These are phyloP conservation scores for Colletotrichum tropicale DNA, from an alignment of 2,329 filamentous ascomycete genomes.

Conservation along the genomic window DNA sequence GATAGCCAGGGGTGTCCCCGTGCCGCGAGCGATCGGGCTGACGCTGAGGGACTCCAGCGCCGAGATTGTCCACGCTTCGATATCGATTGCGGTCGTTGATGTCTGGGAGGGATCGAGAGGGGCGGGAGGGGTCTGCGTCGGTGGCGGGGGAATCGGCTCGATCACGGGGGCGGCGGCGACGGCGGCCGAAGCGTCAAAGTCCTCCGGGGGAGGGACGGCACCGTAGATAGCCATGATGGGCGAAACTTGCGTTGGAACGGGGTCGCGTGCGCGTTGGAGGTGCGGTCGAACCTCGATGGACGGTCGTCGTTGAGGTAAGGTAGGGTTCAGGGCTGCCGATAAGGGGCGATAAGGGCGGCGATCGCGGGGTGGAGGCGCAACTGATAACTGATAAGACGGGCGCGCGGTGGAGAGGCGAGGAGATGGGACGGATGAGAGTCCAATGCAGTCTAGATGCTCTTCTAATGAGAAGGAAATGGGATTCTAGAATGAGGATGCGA, in stretches of 20 bases:
- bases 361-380: constrained; percentile 3
- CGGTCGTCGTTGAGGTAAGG: not conserved
- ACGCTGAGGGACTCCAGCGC: constrained; percentile 61
- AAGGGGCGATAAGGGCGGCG: constrained; percentile 3
- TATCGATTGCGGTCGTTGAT: constrained; percentile 50
- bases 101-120: constrained; percentile 25
- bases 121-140: constrained; percentile 8
- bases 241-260: not conserved
- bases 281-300: not conserved
- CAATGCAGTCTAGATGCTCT: not conserved
- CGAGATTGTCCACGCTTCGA: constrained; percentile 70
- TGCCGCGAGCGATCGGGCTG: constrained; percentile 61
- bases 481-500: rapidly evolving
- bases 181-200: constrained; percentile 23
- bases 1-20: constrained; percentile 71
- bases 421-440: too few species aligned
- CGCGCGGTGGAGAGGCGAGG: not conserved
- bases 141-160: constrained; percentile 23
- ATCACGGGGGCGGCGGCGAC: constrained; percentile 16
- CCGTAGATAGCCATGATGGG: constrained; percentile 56
- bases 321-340: constrained; percentile 19
- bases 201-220: constrained; percentile 54
- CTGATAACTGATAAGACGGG: not conserved
- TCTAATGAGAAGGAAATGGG: rapidly evolving
- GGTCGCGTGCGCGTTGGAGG: not conserved